phyloP scores from a whole-genome alignment of 108 stramenopile species.

The Schizochytrium sp. region DNA sequence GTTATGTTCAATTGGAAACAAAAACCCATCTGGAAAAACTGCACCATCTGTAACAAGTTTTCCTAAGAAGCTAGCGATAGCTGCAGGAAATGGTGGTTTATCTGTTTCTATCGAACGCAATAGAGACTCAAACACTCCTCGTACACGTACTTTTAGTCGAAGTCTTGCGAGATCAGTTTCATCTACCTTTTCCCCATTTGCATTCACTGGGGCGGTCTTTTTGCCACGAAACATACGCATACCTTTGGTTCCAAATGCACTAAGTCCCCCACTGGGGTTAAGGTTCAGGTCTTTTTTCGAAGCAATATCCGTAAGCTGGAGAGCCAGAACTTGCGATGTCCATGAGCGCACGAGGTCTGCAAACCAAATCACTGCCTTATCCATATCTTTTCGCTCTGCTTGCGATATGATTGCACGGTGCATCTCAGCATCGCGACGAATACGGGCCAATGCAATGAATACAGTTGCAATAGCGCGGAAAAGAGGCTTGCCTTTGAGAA shows the following conservation, averaged over 20 bases:
- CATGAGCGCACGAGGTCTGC: neutral
- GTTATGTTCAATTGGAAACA: neutral
- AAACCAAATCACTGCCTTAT: conserved; percentile 5
- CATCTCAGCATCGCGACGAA: neutral
- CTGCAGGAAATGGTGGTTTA: neutral
- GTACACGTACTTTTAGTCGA: conserved; percentile 37
- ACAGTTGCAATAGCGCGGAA: neutral
- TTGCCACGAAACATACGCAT: neutral
- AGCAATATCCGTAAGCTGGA: neutral
- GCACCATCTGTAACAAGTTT: neutral
- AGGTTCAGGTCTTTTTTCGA: neutral
- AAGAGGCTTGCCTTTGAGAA: conserved; percentile 21
- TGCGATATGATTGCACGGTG: neutral
- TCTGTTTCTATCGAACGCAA: neutral
- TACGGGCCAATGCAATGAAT: neutral
- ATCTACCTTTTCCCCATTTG: neutral
- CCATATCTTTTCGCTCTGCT: conserved; percentile 28
- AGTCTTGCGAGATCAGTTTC: neutral
- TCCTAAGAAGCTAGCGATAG: neutral
- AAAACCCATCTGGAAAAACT: neutral
- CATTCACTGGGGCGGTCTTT: neutral
- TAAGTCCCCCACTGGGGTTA: neutral
- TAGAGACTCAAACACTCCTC: conserved; percentile 28
- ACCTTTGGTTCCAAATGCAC: neutral
- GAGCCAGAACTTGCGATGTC: conserved; percentile 37